Evolutionary conservation across 1,139 yeast genomes (phyloP), one percentile per base, ranked within the genome.

Genomic region (Pichia sp.): DNA sequence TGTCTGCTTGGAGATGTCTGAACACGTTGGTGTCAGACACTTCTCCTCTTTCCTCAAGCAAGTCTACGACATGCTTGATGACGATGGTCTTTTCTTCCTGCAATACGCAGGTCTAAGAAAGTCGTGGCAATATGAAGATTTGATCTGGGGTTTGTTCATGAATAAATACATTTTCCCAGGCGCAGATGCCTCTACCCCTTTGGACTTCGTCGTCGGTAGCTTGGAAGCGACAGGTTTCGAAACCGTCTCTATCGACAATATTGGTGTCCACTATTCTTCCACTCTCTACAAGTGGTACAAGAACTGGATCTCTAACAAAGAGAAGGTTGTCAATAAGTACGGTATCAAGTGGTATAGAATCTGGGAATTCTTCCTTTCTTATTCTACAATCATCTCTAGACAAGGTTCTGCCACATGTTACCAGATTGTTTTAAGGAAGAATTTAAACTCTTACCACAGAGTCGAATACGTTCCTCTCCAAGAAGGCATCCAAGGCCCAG

Each of bases 111-210:
- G 97, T 53, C 75, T 89, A 64, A 83, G 96, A 75, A 90, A 89
- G 75, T 76, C 80, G 57, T 89, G 96, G 97, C 96, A 89, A 74
- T 89, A 87, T 70, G 96, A 89, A 74, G 97, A 89, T 70, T 79
- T 89, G 66, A 76, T 82, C 71, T 89, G 96, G 97, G 96, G 97
- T 61, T 76, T 90, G 68, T 90, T 89, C 71, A 90, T 89, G 96
- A 89, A 90, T 81, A 89, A 88, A 76, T 89, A 88, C 74, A 84
- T 89, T 67, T 89, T 89, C 89, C 96, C 97, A 46, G 97, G 96
- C 73, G 96, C 96, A 51, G 97, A 89, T 73, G 96, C 96, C 47
- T 87, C 96, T 8, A 90, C 97, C 52, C 96, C 97, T 48, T 79
- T 90, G 64, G 88, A 89, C 54, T 90, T 87, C 68, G 93, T 87